Percentiles rank a stretch among this genome's conserved stretches.
Conservation (phyloP, 345 rosid species). For the Clarkia xantiana region DNA sequence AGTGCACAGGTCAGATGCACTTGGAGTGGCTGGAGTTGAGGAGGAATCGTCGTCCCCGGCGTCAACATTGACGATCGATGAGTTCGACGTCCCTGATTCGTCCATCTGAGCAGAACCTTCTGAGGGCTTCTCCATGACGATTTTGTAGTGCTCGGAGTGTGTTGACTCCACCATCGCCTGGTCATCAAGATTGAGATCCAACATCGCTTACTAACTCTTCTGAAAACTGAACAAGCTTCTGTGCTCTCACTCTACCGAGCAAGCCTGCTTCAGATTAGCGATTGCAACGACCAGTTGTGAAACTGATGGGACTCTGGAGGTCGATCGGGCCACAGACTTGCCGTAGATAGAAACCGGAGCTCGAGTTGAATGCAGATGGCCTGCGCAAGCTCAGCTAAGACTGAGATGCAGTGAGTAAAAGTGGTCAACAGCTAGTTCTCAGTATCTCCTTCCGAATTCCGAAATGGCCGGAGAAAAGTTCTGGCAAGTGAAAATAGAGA, state of each 20-base stretch:
- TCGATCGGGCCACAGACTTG: conserved; percentile 12
- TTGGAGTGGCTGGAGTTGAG: conserved; percentile 35
- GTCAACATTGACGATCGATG: conserved; percentile 73
- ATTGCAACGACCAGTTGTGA: conserved; percentile 4
- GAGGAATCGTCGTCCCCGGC: conserved; percentile 53
- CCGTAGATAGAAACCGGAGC: neutral
- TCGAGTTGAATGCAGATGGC: neutral
- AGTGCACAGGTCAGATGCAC: conserved; percentile 19
- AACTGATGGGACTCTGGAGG: conserved; percentile 11
- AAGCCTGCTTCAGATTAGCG: conserved; percentile 9
- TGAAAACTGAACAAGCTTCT: neutral
- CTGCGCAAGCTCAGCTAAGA: neutral
- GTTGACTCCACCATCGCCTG: conserved; percentile 38
- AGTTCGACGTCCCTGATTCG: conserved; percentile 70
- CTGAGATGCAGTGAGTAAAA: conserved; percentile 9
- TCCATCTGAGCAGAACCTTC: conserved; percentile 29
- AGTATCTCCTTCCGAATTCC: neutral
- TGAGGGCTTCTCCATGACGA: conserved; percentile 19
- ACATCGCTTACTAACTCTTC: conserved; percentile 23
- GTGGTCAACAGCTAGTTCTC: neutral
- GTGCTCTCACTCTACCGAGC: neutral
- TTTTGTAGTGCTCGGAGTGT: conserved; percentile 29
- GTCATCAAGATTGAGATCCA: conserved; percentile 77
- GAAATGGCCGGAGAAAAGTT: neutral
- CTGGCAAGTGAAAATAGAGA: neutral